These are phyloP conservation scores for Colletotrichum salicis DNA, from an alignment of 2,329 filamentous ascomycete species.

Conservation along the genomic window DNA sequence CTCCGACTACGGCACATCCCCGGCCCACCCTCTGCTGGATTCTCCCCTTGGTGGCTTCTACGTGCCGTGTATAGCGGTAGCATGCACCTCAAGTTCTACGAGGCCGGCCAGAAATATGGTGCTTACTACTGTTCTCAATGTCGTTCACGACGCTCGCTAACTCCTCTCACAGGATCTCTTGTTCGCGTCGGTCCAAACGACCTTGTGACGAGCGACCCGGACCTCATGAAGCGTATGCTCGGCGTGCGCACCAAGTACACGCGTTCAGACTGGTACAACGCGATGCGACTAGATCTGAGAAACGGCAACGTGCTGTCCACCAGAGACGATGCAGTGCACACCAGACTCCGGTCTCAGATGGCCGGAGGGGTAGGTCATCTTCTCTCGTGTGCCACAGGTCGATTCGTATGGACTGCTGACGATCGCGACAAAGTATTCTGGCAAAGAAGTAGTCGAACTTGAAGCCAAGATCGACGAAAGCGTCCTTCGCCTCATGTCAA, in stretches of 20 bases:
- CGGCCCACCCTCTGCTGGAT: slow-evolving; percentile 49
- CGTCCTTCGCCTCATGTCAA: slow-evolving; percentile 54
- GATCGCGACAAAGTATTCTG: slow-evolving; percentile 50
- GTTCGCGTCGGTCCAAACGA: slow-evolving; percentile 56
- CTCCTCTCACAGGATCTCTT: no score
- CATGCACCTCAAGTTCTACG: slow-evolving; percentile 48
- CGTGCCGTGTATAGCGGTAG: slow-evolving; percentile 44
- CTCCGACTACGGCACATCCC: slow-evolving; percentile 51
- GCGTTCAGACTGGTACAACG: slow-evolving; percentile 57
- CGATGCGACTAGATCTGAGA: slow-evolving; percentile 61
- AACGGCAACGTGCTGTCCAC: slow-evolving; percentile 64
- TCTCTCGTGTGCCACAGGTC: no score
- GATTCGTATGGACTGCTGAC: no score
- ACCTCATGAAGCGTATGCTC: slow-evolving; percentile 49
- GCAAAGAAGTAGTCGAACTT: slow-evolving; percentile 61
- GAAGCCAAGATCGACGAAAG: slow-evolving; percentile 61
- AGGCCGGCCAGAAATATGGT: slow-evolving; percentile 49
- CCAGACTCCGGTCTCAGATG: slow-evolving; percentile 57
- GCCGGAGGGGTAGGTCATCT: slow-evolving; percentile 54
- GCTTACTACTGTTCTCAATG: slow-evolving; percentile 37
- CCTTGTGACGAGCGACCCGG: slow-evolving; percentile 52
- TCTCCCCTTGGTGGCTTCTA: slow-evolving; percentile 54
- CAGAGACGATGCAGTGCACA: slow-evolving; percentile 57
- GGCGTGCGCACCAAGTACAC: slow-evolving; percentile 49
- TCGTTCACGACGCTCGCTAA: no score